Evolutionary conservation across 306 rosid genomes (phyloP).

Genomic region (Prunus mira): DNA sequence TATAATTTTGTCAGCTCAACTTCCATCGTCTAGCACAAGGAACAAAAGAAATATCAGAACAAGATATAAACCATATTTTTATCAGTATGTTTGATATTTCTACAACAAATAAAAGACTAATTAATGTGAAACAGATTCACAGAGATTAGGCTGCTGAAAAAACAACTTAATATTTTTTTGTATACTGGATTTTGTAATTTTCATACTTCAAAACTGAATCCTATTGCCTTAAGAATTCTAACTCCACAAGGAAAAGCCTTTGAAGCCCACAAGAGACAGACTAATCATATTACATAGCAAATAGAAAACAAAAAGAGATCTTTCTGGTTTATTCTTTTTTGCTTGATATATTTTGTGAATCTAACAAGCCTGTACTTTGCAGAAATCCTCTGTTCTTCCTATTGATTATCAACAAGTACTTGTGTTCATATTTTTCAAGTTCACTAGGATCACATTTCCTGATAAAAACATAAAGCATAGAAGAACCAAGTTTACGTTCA

Average conservation of each 20-base stretch:
- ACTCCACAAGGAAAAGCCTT: neutral
- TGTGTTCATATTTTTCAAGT: neutral
- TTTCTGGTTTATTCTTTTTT: neutral
- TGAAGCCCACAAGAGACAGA: neutral
- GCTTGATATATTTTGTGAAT: neutral
- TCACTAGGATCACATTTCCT: slow-evolving; percentile 1
- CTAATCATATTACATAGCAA: neutral
- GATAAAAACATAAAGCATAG: neutral
- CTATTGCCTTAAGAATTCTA: neutral
- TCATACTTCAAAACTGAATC: neutral
- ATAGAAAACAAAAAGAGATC: neutral
- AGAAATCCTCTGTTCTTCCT: neutral
- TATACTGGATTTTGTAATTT: neutral
- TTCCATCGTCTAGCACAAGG: slow-evolving; percentile 70
- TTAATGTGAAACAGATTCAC: neutral
- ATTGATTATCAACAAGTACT: neutral
- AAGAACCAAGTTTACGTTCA: neutral
- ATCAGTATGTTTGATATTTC: neutral
- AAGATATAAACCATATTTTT: neutral
- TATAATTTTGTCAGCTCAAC: slow-evolving; percentile 72
- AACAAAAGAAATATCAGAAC: neutral
- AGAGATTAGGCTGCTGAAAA: neutral
- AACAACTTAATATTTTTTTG: neutral
- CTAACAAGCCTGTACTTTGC: neutral
- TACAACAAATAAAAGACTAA: neutral